A percentile compares a stretch with the other conserved stretches of the same genome.
These are phyloP conservation scores for Escovopsis weberi DNA, from an alignment of 2,329 filamentous ascomycete genomes.

Conservation along the genomic window DNA sequence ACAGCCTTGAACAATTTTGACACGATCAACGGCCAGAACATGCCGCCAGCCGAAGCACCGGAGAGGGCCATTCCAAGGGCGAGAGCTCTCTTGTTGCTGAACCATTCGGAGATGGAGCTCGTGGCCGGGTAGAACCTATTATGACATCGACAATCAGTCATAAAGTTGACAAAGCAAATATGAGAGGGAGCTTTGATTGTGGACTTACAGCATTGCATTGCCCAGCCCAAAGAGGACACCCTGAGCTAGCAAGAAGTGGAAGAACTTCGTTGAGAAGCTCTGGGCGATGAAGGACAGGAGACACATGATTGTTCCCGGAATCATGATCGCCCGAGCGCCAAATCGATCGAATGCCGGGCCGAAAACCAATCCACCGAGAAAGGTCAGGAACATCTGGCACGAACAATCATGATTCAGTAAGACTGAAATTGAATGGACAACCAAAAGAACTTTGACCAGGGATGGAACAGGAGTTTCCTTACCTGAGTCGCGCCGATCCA, in stretches of 20 bases:
- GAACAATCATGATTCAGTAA: conserved; percentile 1
- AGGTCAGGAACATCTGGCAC: conserved; percentile 22
- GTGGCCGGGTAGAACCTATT: conserved; percentile 18
- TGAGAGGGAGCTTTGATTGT: too few relatives aligned
- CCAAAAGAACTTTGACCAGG: too few relatives aligned
- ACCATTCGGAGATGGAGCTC: conserved; percentile 18
- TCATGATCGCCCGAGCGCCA: conserved; percentile 20
- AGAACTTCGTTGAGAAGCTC: conserved; percentile 18
- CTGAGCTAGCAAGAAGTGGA: conserved; percentile 24
- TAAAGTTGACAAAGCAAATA: not conserved
- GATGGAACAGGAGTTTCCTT: not conserved
- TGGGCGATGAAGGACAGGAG: conserved; percentile 23
- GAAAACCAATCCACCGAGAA: conserved; percentile 22
- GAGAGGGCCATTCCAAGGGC: conserved; percentile 18
- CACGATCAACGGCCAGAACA: conserved; percentile 16
- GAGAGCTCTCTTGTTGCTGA: conserved; percentile 15
- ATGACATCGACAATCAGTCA: not conserved
- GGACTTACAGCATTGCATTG: conserved; percentile 20
- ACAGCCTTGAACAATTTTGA: conserved; percentile 7
- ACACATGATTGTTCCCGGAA: conserved; percentile 20
- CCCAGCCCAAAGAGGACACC: conserved; percentile 27
- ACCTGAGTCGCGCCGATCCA: conserved; percentile 26
- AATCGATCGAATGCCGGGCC: conserved; percentile 27
- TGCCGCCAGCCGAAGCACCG: conserved; percentile 17
- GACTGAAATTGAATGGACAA: too few relatives aligned